A percentile compares a stretch with the other conserved stretches of the same genome.
Conservation (phyloP, 2,329 filamentous ascomycete species). For the Venturia nashicola region DNA sequence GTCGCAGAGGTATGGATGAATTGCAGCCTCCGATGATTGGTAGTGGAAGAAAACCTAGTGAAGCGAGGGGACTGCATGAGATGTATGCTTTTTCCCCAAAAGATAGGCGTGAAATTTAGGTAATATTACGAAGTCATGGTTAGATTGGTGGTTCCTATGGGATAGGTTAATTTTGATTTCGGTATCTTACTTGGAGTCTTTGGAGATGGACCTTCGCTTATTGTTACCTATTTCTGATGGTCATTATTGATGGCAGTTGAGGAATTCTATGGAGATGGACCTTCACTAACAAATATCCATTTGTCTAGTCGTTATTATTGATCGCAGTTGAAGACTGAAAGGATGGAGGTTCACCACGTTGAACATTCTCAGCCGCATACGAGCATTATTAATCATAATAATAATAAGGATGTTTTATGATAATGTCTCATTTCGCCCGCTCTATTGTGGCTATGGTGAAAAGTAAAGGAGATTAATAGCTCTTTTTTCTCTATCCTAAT, state of each 20-base stretch:
- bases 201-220: neutral
- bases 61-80: slow-evolving; percentile 1
- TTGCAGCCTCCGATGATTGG: neutral
- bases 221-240: neutral
- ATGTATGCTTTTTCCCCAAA: slow-evolving; percentile 7
- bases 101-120: neutral
- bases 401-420: neutral
- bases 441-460: too few species aligned
- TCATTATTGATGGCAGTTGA: neutral
- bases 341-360: too few species aligned
- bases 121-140: neutral
- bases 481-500: too few species aligned
- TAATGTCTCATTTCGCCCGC: neutral
- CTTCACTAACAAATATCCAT: too few species aligned
- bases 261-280: too few species aligned
- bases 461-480: too few species aligned
- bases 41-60: neutral
- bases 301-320: neutral
- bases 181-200: neutral
- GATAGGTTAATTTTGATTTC: neutral
- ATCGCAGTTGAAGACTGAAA: too few species aligned
- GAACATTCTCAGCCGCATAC: too few species aligned
- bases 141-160: neutral
- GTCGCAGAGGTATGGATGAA: slow-evolving; percentile 1
- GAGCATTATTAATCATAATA: too few species aligned